Conservation (phyloP, 257 asterid genomes). For the Nicotiana noctiflora region DNA sequence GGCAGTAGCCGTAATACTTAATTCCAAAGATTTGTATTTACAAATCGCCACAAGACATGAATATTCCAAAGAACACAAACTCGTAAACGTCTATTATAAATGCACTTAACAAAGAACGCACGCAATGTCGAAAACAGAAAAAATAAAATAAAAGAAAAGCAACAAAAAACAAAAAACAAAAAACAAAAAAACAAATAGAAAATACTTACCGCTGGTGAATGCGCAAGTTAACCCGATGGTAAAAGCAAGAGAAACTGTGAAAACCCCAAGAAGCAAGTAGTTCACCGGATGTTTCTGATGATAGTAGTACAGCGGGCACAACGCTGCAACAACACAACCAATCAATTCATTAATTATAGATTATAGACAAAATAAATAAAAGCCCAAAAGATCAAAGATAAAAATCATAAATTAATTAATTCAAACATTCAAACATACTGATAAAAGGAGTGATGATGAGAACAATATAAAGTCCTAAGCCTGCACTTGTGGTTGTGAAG, state of each 20-base stretch:
- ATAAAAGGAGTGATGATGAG: slow-evolving; percentile 53
- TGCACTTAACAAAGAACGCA: neutral
- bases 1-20: neutral
- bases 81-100: neutral
- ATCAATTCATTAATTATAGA: neutral
- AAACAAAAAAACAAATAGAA: neutral
- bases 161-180: neutral
- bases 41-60: neutral
- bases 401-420: neutral
- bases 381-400: neutral
- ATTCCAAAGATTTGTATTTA: neutral
- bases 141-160: neutral
- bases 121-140: neutral
- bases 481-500: slow-evolving; percentile 45
- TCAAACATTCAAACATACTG: slow-evolving; percentile 19
- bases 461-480: slow-evolving; percentile 53
- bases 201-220: slow-evolving; percentile 48
- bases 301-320: slow-evolving; percentile 63
- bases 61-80: neutral
- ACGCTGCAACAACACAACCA: slow-evolving; percentile 34
- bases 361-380: neutral
- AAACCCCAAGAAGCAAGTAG: slow-evolving; percentile 64
- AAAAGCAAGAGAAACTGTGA: slow-evolving; percentile 65
- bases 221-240: slow-evolving; percentile 79
- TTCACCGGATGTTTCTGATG: slow-evolving; percentile 77